Conservation (phyloP, 2,329 filamentous ascomycete genomes). For the Verticillium nubilum region DNA sequence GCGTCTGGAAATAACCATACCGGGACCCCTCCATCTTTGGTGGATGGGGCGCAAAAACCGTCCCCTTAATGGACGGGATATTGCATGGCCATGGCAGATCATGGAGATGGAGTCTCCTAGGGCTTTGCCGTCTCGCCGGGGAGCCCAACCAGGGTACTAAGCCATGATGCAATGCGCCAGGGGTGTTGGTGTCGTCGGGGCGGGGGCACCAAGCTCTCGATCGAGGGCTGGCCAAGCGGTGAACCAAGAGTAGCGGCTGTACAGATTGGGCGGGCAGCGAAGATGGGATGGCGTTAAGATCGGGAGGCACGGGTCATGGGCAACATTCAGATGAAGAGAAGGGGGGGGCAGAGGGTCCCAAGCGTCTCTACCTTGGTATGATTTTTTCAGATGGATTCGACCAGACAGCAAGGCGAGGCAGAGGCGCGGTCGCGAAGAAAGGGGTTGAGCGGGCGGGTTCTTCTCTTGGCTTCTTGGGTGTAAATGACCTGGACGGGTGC, state of each 20-base stretch:
- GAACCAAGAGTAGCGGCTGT: neutral
- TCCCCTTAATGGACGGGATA: constrained; percentile 1
- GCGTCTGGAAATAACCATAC: neutral
- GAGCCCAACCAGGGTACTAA: neutral
- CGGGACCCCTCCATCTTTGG: neutral
- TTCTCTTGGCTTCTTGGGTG: neutral
- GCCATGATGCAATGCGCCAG: neutral
- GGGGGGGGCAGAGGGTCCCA: neutral
- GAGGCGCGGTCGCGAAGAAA: neutral
- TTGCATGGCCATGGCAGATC: constrained; percentile 3
- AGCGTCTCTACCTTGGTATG: neutral
- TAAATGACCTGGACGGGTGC: neutral
- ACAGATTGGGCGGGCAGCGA: neutral
- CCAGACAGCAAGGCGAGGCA: neutral
- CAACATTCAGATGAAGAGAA: neutral
- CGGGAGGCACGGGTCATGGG: neutral
- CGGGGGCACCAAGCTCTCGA: neutral
- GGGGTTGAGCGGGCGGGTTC: neutral
- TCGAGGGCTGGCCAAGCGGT: neutral
- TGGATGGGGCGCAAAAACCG: neutral
- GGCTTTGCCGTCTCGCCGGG: neutral
- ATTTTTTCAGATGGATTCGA: neutral
- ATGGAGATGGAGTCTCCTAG: constrained; percentile 1
- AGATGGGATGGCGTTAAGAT: constrained; percentile 2
- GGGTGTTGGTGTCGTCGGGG: neutral